Conservation (phyloP, 2,329 filamentous ascomycete genomes). For the Colletotrichum spaethianum region DNA sequence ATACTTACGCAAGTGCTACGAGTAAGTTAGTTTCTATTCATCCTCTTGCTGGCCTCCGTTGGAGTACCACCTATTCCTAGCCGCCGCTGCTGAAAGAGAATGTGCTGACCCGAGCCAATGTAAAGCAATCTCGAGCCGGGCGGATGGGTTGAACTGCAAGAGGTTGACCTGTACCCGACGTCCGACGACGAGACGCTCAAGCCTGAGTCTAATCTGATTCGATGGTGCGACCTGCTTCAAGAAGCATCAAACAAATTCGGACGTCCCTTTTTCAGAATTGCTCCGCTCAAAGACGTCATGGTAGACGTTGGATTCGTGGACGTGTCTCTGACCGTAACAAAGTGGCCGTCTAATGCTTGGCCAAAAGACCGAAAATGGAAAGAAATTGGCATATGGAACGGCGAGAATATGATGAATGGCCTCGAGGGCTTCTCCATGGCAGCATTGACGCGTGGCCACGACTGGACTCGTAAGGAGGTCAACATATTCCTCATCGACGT, state of each 20-base stretch:
- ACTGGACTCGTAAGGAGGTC: conserved; percentile 52
- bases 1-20: neutral
- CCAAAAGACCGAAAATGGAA: conserved; percentile 51
- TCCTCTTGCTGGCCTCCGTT: too few species aligned
- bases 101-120: neutral
- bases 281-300: neutral
- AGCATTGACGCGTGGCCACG: conserved; percentile 50
- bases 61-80: neutral
- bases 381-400: conserved; percentile 51
- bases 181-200: conserved; percentile 57
- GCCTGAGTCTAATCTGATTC: conserved; percentile 48
- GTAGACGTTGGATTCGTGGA: conserved; percentile 49
- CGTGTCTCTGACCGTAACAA: conserved; percentile 46
- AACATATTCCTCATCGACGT: conserved; percentile 53
- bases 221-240: conserved; percentile 51
- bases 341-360: conserved; percentile 55
- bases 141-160: conserved; percentile 56
- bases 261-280: neutral
- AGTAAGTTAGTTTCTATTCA: neutral
- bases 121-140: conserved; percentile 54
- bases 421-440: conserved; percentile 53
- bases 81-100: neutral
- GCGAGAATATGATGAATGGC: conserved; percentile 51
- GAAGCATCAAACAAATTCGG: conserved; percentile 44
- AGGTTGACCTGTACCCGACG: conserved; percentile 5